Evolutionary conservation across 768 basidiomycete genomes (phyloP).

Genomic region (Leccinellum albellum): DNA sequence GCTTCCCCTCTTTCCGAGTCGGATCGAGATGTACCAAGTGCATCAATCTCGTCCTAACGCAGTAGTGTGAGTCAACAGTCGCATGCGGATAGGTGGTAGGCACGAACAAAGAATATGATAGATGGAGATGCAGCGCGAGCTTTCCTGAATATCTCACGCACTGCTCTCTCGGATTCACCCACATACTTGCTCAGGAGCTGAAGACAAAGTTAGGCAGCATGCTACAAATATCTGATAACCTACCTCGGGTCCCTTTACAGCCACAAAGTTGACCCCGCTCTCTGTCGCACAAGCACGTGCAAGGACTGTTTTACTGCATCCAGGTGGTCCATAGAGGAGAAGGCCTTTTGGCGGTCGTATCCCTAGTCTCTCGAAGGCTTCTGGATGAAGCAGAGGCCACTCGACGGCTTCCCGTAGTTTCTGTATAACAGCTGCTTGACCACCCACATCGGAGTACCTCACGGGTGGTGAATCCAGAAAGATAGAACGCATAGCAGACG

Average conservation of each 20-base stretch:
- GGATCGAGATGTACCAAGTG: slow-evolving; percentile 75
- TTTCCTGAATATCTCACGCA: slow-evolving; percentile 93
- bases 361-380: slow-evolving; percentile 83
- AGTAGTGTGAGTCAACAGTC: neutral
- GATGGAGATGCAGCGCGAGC: slow-evolving; percentile 92
- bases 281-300: slow-evolving; percentile 91
- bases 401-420: slow-evolving; percentile 89
- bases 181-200: slow-evolving; percentile 96
- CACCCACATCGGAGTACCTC: slow-evolving; percentile 85
- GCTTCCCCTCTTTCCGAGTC: slow-evolving; percentile 49
- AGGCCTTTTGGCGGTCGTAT: slow-evolving; percentile 87
- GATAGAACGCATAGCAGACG: slow-evolving; percentile 91
- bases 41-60: slow-evolving; percentile 92
- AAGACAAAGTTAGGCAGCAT: slow-evolving; percentile 1
- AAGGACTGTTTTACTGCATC: slow-evolving; percentile 94
- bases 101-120: slow-evolving; percentile 89
- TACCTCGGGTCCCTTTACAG: slow-evolving; percentile 97
- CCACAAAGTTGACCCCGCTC: slow-evolving; percentile 92
- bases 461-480: slow-evolving; percentile 84
- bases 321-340: slow-evolving; percentile 90
- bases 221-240: slow-evolving; percentile 15
- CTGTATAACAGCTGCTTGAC: slow-evolving; percentile 75
- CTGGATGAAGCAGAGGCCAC: slow-evolving; percentile 88
- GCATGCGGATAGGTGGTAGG: neutral
- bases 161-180: slow-evolving; percentile 93